Conservation (phyloP, 2,329 filamentous ascomycete species). For the Alternaria angustiovoidea region DNA sequence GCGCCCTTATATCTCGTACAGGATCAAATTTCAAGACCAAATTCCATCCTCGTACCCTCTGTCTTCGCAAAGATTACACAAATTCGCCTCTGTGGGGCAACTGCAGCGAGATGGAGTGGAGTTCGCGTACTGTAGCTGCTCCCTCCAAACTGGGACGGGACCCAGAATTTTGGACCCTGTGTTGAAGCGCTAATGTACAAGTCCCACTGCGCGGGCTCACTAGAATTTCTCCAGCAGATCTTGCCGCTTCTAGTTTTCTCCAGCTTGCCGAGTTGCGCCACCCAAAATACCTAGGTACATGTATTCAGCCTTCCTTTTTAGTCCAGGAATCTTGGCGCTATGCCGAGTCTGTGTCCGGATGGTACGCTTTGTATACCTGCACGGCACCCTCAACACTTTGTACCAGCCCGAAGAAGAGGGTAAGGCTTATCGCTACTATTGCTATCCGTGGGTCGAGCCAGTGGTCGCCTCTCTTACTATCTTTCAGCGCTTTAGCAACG, state of each 20-base stretch:
- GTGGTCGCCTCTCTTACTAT: no score
- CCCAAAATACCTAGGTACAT: not conserved
- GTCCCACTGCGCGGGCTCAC: not conserved
- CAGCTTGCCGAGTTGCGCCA: slow-evolving; percentile 3
- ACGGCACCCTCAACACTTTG: slow-evolving; percentile 54
- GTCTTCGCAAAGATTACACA: not conserved
- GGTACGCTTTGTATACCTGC: slow-evolving; percentile 46
- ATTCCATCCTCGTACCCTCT: not conserved
- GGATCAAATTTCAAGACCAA: not conserved
- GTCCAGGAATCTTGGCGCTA: not conserved
- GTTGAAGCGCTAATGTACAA: not conserved
- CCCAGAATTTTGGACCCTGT: not conserved
- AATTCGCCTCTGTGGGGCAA: slow-evolving; percentile 2
- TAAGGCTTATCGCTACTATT: not conserved
- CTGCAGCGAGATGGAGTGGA: slow-evolving; percentile 4
- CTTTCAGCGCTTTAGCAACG: no score
- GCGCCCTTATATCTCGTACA: not conserved
- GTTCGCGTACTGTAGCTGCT: not conserved
- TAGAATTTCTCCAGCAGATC: not conserved
- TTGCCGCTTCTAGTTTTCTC: not conserved
- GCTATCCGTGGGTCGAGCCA: not conserved
- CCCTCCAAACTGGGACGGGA: not conserved
- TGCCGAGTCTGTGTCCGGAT: slow-evolving; percentile 5
- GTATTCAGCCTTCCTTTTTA: not conserved
- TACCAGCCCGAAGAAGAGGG: slow-evolving; percentile 49